Evolutionary conservation across 2,329 filamentous ascomycete genomes (phyloP).

Genomic region (Colletotrichum noveboracense): DNA sequence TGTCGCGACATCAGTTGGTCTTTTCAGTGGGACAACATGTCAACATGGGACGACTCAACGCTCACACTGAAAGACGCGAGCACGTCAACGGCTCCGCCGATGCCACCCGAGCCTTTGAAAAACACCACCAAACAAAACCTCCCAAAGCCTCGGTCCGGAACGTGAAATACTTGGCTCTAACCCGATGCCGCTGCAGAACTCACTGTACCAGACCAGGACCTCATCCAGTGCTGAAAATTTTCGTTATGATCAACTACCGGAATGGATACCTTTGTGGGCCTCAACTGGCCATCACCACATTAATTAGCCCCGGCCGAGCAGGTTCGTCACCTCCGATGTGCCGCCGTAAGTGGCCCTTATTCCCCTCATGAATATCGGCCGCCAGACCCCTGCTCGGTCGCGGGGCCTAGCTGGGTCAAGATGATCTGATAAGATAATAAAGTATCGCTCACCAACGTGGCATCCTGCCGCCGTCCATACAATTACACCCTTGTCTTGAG

Average conservation of each 20-base stretch:
- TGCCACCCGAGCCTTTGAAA: background rate
- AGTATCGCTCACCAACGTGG: background rate
- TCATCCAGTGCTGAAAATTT: background rate
- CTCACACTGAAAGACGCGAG: background rate
- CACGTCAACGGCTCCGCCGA: background rate
- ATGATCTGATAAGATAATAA: slow-evolving; percentile 20
- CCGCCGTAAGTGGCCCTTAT: background rate
- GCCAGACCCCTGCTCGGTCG: background rate
- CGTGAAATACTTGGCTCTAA: background rate
- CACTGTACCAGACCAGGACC: background rate
- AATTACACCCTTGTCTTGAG: slow-evolving; percentile 1
- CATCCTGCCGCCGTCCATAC: background rate
- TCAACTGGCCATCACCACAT: background rate
- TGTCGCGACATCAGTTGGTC: background rate
- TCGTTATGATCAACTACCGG: background rate
- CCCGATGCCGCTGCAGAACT: background rate
- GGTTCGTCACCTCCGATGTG: background rate
- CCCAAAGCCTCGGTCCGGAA: background rate
- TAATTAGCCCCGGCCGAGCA: background rate
- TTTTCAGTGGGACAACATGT: background rate
- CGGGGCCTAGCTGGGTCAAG: background rate
- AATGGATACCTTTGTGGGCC: background rate
- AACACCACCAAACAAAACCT: background rate
- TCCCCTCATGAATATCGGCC: background rate
- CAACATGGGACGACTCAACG: background rate